Conservation (phyloP, 441 rosid species). For the Lagerstroemia fauriei region DNA sequence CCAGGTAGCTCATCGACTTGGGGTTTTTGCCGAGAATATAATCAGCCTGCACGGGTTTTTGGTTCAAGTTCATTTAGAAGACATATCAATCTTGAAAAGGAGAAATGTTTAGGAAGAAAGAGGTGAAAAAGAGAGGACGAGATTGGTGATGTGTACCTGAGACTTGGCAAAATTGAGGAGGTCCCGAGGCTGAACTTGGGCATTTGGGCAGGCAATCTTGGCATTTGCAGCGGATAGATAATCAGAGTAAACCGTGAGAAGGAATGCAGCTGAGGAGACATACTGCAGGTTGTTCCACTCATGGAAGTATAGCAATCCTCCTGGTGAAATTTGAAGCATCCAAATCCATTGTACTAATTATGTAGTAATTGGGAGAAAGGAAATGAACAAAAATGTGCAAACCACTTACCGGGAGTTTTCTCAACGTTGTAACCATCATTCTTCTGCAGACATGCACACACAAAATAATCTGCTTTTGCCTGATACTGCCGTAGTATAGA, state of each 20-base stretch:
- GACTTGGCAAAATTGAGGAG: constrained; percentile 56
- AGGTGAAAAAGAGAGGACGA: not conserved
- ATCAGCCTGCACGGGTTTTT: constrained; percentile 51
- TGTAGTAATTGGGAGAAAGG: not conserved
- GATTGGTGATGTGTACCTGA: constrained; percentile 39
- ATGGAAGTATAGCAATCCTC: constrained; percentile 55
- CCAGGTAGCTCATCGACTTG: constrained; percentile 66
- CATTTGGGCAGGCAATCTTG: constrained; percentile 52
- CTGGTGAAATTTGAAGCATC: constrained; percentile 28
- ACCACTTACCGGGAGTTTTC: constrained; percentile 52
- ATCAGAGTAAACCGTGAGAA: constrained; percentile 51
- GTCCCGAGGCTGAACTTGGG: constrained; percentile 43
- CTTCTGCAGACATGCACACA: constrained; percentile 66
- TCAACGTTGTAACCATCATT: constrained; percentile 61
- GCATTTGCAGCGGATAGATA: constrained; percentile 51
- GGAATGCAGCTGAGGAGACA: constrained; percentile 57
- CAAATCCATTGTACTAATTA: not conserved
- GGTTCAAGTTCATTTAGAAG: not conserved
- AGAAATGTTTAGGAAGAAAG: not conserved
- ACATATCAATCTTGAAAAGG: not conserved
- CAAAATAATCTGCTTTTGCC: constrained; percentile 61
- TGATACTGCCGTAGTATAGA: constrained; percentile 54
- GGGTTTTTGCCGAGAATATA: constrained; percentile 83
- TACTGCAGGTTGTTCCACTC: constrained; percentile 73
- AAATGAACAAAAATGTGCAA: not conserved